A percentile compares a stretch with the other conserved stretches of the same genome.
Evolutionary conservation across 768 basidiomycete genomes (phyloP).

Genomic region (Amanita subjunquillea): DNA sequence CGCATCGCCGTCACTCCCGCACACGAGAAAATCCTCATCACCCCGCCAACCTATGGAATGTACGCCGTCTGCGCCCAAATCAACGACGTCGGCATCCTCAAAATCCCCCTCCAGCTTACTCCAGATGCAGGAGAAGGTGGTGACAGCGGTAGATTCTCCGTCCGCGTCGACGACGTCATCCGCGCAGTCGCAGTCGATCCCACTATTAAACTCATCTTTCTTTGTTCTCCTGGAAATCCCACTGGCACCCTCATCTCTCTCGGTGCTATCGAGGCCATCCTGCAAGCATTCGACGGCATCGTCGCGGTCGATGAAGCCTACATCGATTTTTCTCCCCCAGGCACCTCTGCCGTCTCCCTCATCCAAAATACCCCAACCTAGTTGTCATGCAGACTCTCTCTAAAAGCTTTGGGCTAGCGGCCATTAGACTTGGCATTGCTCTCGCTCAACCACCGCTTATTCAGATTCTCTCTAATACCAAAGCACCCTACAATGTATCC

Average conservation of each 20-base stretch:
- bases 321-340: constrained; percentile 76
- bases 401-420: constrained; percentile 93
- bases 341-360: constrained; percentile 55
- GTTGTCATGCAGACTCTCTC: constrained; percentile 96
- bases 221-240: constrained; percentile 97
- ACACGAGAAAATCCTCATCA: constrained; percentile 75
- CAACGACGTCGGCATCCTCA: constrained; percentile 81
- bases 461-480: constrained; percentile 87
- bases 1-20: constrained; percentile 77
- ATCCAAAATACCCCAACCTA: constrained; percentile 77
- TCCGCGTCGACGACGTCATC: constrained; percentile 71
- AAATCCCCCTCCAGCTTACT: constrained; percentile 57
- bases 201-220: constrained; percentile 82
- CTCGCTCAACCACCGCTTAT: constrained; percentile 85
- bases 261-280: constrained; percentile 49
- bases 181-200: constrained; percentile 57
- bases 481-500: constrained; percentile 97
- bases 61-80: constrained; percentile 91
- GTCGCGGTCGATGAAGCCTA: constrained; percentile 96
- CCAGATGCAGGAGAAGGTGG: constrained; percentile 64
- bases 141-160: constrained; percentile 58
- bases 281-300: constrained; percentile 88
- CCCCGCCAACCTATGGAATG: constrained; percentile 98
- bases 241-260: constrained; percentile 83
- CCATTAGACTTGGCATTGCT: constrained; percentile 89